A percentile compares a stretch with the other conserved stretches of the same genome.
Conservation (phyloP, 2,329 filamentous ascomycete species). For the Arachnomyces sp. region DNA sequence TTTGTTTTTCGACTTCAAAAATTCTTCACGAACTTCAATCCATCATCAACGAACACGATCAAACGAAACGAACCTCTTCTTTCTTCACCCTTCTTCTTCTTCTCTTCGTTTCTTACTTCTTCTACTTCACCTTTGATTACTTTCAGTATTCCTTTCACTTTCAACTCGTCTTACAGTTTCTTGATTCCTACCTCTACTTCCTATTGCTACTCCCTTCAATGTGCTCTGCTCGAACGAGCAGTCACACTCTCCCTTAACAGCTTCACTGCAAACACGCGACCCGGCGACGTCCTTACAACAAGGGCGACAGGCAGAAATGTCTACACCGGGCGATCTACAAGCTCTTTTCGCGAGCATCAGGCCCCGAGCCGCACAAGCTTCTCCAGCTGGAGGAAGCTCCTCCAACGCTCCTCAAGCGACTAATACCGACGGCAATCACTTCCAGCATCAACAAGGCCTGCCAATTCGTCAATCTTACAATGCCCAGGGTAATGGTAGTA, state of each 20-base stretch:
- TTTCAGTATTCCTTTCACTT: slow-evolving; percentile 12
- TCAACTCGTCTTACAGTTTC: slow-evolving; percentile 8
- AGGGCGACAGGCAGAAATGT: slow-evolving; percentile 38
- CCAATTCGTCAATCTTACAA: slow-evolving; percentile 11
- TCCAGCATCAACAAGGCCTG: slow-evolving; percentile 24
- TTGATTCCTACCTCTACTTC: slow-evolving; percentile 12
- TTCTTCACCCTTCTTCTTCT: slow-evolving; percentile 15
- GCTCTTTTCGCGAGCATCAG: slow-evolving; percentile 39
- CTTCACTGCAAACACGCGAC: slow-evolving; percentile 21
- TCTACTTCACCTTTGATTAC: slow-evolving; percentile 11
- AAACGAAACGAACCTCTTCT: slow-evolving; percentile 7
- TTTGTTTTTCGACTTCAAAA: slow-evolving; percentile 1
- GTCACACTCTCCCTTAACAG: slow-evolving; percentile 22
- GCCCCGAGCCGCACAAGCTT: slow-evolving; percentile 26
- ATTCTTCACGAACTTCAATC: slow-evolving; percentile 7
- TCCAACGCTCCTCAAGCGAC: slow-evolving; percentile 22
- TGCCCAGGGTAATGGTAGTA: slow-evolving; percentile 24
- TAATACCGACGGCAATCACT: slow-evolving; percentile 18
- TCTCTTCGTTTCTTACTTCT: slow-evolving; percentile 12
- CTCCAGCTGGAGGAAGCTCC: slow-evolving; percentile 24
- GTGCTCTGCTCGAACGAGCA: slow-evolving; percentile 19
- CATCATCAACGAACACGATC: slow-evolving; percentile 17
- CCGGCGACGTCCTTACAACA: slow-evolving; percentile 7
- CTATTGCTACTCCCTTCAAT: slow-evolving; percentile 20
- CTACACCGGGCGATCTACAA: slow-evolving; percentile 38